Evolutionary conservation across 2,329 filamentous ascomycete genomes (phyloP), one percentile per base, ranked within the genome.

Genomic region (Penicillium capsulatum): DNA sequence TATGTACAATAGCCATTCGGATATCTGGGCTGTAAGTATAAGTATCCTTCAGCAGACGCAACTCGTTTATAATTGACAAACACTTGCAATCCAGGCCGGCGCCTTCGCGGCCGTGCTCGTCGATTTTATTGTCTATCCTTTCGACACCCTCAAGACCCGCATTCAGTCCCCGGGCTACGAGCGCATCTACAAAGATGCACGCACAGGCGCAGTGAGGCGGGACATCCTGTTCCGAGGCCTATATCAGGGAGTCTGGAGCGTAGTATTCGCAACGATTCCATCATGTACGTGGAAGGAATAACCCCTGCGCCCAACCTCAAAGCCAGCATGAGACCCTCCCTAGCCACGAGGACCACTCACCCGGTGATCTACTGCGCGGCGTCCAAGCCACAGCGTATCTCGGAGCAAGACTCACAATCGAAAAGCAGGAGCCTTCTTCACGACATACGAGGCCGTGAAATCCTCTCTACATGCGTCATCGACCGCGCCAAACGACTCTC

Each of bases 111-210:
- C 88, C 17, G 88, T 94, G 60, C 83, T 84, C 1, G 84, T 95
- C 40, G 88, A 95, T 63, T 71, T 94, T 34, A 72, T 94, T 11
- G 79, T 95, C 24, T 94, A 92, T 57, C 90, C 89, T 0, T 73
- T 95, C 11, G 90, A 95, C 61, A 96, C 89, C 0, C 72, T 95
- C 55, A 95, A 95, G 62, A 95, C 89, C 6, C 79, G 89, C 7
- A 76, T 87, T 33, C 89, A 94, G 61, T 88, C 83, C 37, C 82
- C 81, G 9, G 78, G 89, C 54, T 92, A 89, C 66, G 69, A 79
- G 26, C 75, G 75, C 34, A 73, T 82, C 1, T 91, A 81, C 59
- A 77, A 73, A 45, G 68, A 82, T 66, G 72, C 73, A 11, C 65
- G 67, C 1, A 75, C 77, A 15, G 74, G 75, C 10, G 70, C 71